These are phyloP conservation scores for Irpex sp. DNA, from an alignment of 1,284 basidiomycete species.

Conservation along the genomic window DNA sequence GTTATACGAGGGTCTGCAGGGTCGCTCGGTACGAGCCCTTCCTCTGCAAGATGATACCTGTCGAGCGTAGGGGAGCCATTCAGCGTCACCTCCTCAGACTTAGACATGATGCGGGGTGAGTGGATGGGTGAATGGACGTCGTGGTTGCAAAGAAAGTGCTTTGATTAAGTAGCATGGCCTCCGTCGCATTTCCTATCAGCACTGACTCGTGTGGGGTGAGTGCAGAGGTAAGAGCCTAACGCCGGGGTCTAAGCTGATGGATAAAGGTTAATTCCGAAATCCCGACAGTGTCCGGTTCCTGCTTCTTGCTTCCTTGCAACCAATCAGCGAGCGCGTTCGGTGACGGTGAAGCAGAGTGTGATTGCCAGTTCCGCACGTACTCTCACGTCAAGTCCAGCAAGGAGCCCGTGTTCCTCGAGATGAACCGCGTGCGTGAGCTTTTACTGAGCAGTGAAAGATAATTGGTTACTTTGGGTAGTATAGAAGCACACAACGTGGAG, in stretches of 20 bases:
- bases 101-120: constrained; percentile 2
- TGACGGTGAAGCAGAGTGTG: not conserved
- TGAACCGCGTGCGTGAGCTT: not conserved
- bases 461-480: no score
- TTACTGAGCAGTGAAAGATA: no score
- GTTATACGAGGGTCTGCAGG: constrained; percentile 24
- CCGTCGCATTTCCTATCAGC: not conserved
- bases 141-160: not conserved
- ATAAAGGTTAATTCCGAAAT: no score
- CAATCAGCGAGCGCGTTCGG: not conserved
- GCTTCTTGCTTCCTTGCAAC: not conserved
- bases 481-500: no score
- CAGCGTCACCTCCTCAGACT: constrained; percentile 9
- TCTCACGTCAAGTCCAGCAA: not conserved
- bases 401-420: not conserved
- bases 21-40: not conserved
- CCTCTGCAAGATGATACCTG: not conserved
- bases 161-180: not conserved
- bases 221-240: no score
- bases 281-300: not conserved
- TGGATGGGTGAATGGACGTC: not conserved
- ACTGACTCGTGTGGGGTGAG: no score
- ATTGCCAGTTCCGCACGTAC: not conserved
- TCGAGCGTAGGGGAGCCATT: not conserved
- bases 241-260: no score